Base-by-base conservation (phyloP, 208 protist genomes). In the Acanthamoeba rhysodes region DNA sequence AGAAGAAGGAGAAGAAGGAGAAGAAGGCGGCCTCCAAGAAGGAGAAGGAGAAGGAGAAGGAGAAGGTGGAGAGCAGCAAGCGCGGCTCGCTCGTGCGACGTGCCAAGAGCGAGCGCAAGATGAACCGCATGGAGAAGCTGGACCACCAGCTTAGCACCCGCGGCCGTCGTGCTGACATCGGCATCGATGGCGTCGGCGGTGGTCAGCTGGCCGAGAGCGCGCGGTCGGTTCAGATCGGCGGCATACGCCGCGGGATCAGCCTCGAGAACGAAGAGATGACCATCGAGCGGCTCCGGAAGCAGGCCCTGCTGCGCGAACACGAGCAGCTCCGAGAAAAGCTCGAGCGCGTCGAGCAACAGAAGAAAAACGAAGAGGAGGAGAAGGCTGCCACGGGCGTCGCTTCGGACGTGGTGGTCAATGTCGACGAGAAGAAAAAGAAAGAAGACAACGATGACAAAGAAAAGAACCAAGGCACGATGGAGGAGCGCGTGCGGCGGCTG, bases 81-180 rank as follows among this genome's bases (percentile, higher is more conserved):
- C 16, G 62, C 18, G 24, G 24, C 18, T 68, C 72, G 34, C 72
- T 80, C 8, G 29, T 50, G 29, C 72, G 72, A 29, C 72, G 72
- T 0, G 72, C 72, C 72, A 80, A 80, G 72, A 80, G 72, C 72
- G 72, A 80, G 41, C 27, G 72, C 7, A 80, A 80, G 41, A 37
- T 80, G 72, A 20, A 24, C 6, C 72, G 72, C 14, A 48, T 80
- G 32, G 41, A 80, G 41, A 80, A 80, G 34, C 9, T 41, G 32
- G 29, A n/a, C 68, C 14, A 80, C 18, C 34, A 80, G 29, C 32
- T 80, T 9, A 7, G 62, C 62, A 24, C 55, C 14, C 55, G 55
- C 18, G 18, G 20, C 55, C 18, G 14, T 22, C 55, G 55, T 3
- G 24, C 18, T 27, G 62, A 29, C 24, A 9, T 24, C 22, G 62